Conservation (phyloP, 495 filamentous ascomycete species). For the Amorphotheca resinae region DNA sequence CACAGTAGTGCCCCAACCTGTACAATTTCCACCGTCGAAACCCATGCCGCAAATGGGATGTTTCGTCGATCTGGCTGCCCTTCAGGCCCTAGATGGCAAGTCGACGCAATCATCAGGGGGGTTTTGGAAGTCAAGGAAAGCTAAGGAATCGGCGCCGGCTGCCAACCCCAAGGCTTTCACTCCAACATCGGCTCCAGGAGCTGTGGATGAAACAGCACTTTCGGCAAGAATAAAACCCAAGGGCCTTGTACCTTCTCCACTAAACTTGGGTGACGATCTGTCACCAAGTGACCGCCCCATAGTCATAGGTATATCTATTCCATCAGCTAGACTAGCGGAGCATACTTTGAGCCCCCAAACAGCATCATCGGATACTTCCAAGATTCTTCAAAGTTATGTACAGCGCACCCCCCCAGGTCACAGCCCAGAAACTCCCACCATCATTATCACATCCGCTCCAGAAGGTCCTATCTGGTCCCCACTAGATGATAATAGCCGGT, state of each 20-base stretch:
- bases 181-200: background rate
- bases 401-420: constrained; percentile 26
- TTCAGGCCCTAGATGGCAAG: constrained; percentile 35
- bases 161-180: background rate
- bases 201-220: background rate
- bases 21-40: constrained; percentile 7
- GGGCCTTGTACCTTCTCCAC: constrained; percentile 15
- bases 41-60: constrained; percentile 19
- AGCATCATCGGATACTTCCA: constrained; percentile 24
- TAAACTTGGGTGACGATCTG: constrained; percentile 37
- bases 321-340: constrained; percentile 41
- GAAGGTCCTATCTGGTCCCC: constrained; percentile 52
- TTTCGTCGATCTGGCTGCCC: constrained; percentile 38
- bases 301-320: constrained; percentile 65
- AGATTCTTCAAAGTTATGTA: constrained; percentile 13
- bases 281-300: constrained; percentile 68
- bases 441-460: constrained; percentile 53
- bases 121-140: constrained; percentile 20
- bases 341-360: constrained; percentile 40
- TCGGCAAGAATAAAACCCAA: constrained; percentile 19
- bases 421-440: constrained; percentile 35
- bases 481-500: constrained; percentile 26
- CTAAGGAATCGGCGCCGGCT: constrained; percentile 1
- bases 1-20: background rate
- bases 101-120: constrained; percentile 14